Base-by-base conservation (phyloP, 108 stramenopile species). In the Skeletonema menzelii region DNA sequence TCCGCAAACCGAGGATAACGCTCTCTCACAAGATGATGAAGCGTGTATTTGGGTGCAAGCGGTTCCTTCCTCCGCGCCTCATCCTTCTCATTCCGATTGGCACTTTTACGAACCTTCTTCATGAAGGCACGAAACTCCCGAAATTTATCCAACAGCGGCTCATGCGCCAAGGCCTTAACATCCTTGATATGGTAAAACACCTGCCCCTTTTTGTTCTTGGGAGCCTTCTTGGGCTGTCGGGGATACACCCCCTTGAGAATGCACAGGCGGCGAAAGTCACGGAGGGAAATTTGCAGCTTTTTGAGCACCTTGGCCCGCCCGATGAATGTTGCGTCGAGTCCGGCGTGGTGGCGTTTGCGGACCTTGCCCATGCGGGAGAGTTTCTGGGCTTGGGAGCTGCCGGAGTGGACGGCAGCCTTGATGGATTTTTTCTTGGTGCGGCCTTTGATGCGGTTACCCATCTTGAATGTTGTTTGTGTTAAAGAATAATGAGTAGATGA, bases 231-330 rank as follows among this genome's bases (percentile, higher is more conserved):
- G 24, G 99, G 99, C 46, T 98, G 95, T 27, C 99, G 84, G 8
- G 99, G 99, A 82, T 98, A 99, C 32, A 99, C 91, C 13, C 99
- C 99, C 84, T 99, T 99, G 44, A 99, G 90, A 77, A 99, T 99
- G 82, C 99, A 99, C 5, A 99, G 88, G 53, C 99, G 90, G 34
- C 98, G 91, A 85, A 99, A 99, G 70, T 99, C 99, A 61, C 96
- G 94, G 56, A 99, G 84, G 2, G 95, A 95, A 17, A 99, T 78
- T 80, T 98, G 98, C 22, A 99, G 87, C 70, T 89, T 87, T 53
- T 92, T 93, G 38, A 99, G 75, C 5, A 93, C 95, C 72, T 88
- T 81, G 44, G 93, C 78, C 3, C 99, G 91, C 8, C 97, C 97
- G 61, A 99, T 88, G 90, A 95, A 99, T 68, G 94, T 95, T 47